Conservation (phyloP, 163 green algal species). For the Coccomyxa subellipsoidea region DNA sequence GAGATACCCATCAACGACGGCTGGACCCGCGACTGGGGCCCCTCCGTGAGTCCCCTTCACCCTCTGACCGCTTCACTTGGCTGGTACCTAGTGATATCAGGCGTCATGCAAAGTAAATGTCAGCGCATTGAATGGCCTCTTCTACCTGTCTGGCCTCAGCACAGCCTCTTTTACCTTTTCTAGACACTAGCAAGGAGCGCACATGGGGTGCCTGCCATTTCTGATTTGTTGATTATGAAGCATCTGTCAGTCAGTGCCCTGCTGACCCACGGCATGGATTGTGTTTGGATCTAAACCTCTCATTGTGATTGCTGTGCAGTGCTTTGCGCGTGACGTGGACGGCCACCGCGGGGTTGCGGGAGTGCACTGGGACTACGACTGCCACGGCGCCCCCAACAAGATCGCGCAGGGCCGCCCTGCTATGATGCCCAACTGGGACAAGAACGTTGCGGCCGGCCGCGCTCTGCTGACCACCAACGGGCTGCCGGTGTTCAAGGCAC, state of each 20-base stretch:
- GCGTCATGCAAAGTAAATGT: too few species aligned
- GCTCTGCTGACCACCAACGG: constrained; percentile 36
- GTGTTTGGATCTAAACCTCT: too few species aligned
- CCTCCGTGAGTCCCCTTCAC: constrained; percentile 16
- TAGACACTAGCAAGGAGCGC: too few species aligned
- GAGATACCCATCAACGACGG: constrained; percentile 56
- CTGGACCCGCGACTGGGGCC: constrained; percentile 59
- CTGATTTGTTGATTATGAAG: too few species aligned
- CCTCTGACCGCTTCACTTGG: too few species aligned
- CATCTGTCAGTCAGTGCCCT: too few species aligned
- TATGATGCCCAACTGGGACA: constrained; percentile 56
- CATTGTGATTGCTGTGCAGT: not conserved
- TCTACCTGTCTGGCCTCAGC: too few species aligned
- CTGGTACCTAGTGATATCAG: too few species aligned
- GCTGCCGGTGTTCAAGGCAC: constrained; percentile 51
- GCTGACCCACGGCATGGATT: too few species aligned
- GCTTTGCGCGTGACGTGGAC: not conserved
- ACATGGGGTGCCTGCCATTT: too few species aligned
- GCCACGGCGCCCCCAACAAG: not conserved
- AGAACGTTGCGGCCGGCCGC: constrained; percentile 53
- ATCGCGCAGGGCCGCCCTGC: not conserved
- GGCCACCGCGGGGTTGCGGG: constrained; percentile 49
- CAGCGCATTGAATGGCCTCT: too few species aligned
- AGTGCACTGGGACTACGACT: constrained; percentile 47
- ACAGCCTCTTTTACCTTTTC: too few species aligned